phyloP scores from a whole-genome alignment of 352 stramenopile genomes.

The Phytophthora quininea region DNA sequence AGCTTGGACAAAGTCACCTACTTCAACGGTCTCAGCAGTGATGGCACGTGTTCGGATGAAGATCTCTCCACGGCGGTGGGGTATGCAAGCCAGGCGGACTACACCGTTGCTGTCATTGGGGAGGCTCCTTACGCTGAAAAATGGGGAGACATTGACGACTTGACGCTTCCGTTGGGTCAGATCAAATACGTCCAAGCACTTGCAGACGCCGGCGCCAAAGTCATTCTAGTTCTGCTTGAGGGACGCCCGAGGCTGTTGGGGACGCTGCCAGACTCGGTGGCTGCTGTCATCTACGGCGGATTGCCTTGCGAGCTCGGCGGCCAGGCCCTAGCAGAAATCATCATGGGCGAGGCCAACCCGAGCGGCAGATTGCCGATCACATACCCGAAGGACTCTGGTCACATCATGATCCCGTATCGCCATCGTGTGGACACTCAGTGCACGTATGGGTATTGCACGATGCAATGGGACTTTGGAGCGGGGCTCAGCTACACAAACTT shows the following conservation, averaged over 20 bases:
- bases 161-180: slow-evolving; percentile 63
- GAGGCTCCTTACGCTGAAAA: slow-evolving; percentile 66
- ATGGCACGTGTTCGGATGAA: slow-evolving; percentile 35
- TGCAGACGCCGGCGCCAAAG: slow-evolving; percentile 58
- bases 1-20: slow-evolving; percentile 32
- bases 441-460: slow-evolving; percentile 47
- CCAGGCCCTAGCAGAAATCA: slow-evolving; percentile 82
- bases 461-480: slow-evolving; percentile 68
- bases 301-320: slow-evolving; percentile 81
- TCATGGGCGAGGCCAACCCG: slow-evolving; percentile 80
- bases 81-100: slow-evolving; percentile 26
- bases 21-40: slow-evolving; percentile 34
- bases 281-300: slow-evolving; percentile 73
- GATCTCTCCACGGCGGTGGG: slow-evolving; percentile 28
- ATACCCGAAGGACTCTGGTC: slow-evolving; percentile 68
- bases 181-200: slow-evolving; percentile 73
- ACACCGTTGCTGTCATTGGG: slow-evolving; percentile 38
- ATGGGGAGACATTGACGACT: slow-evolving; percentile 77
- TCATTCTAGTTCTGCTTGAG: slow-evolving; percentile 76
- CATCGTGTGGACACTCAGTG: slow-evolving; percentile 63
- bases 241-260: slow-evolving; percentile 59
- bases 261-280: slow-evolving; percentile 62
- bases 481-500: slow-evolving; percentile 79
- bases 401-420: slow-evolving; percentile 75
- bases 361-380: slow-evolving; percentile 81